Evolutionary conservation across 1,284 basidiomycete genomes (phyloP), one percentile per base, ranked within the genome.

Genomic region (Microbotryum violaceum): DNA sequence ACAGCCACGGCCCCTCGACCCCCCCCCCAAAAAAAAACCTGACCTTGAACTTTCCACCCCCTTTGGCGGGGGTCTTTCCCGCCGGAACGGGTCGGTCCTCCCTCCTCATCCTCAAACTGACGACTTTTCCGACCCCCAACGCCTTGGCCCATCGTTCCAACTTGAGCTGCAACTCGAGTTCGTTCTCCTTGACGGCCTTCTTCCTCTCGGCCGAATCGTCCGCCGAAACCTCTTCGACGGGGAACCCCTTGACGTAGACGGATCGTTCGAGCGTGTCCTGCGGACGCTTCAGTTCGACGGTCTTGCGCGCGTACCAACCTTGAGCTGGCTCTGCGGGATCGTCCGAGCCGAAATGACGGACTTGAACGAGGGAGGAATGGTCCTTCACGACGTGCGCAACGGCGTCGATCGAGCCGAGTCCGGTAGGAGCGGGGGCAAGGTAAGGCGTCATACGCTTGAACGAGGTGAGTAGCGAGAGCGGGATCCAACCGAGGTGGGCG

Each of bases 391-490:
- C 85, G 16, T 82, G 78, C 6, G 82, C 80, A 57, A 94, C 78
- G 80, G 61, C 65, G 54, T 70, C 70, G 44, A 69, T 57, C 47
- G 58, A 59, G 33, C 68, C 70, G 62, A 70, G 64, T 16, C 64
- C 64, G 7, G 56, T 86, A 87, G 27, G 82, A 78, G 29, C 79
- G 59, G 20, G 49, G 21, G 61, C 54, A 48, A 73, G 74, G 73
- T 82, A 89, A 37, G 88, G 86, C 54, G 83, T 80, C 93, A 97
- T 97, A 62, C 93, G 88, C 78, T 96, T 97, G 85, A 97, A 98
- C 12, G 90, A 92, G 4, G 88, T 82, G 63, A 98, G 83, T 4
- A 87, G 91, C 61, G 86, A 79, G 74, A 97, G 82, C 1, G 91
- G 85, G 12, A 97, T 85, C 92, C 91, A 98, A 70, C 97, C 93